phyloP scores from a whole-genome alignment of 306 rosid genomes.

The Sphenostylis stenocarpa region DNA sequence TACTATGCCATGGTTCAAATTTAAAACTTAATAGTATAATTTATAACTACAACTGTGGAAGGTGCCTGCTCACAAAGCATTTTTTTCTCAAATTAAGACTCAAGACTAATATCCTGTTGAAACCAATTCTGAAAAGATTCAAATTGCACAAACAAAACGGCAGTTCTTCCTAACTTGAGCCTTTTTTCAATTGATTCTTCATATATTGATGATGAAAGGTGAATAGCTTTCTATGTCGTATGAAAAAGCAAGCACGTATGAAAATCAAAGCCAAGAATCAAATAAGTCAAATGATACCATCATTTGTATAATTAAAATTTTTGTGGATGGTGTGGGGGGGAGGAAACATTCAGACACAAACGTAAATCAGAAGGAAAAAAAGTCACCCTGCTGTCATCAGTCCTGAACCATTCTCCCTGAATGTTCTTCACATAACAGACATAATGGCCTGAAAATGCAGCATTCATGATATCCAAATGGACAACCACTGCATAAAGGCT shows the following conservation, averaged over 20 bases:
- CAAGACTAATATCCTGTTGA: not conserved
- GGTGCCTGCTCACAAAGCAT: not conserved
- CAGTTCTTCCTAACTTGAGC: not conserved
- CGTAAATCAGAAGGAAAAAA: conserved; percentile 3
- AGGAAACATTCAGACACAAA: not conserved
- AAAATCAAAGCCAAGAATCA: conserved; percentile 18
- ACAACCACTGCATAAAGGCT: conserved; percentile 80
- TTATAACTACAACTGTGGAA: not conserved
- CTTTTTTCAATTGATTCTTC: conserved; percentile 4
- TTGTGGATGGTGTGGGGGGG: not conserved
- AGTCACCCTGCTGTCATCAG: conserved; percentile 70
- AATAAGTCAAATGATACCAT: not conserved
- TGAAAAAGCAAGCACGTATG: not conserved
- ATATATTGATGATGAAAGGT: not conserved
- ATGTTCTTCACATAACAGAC: conserved; percentile 71
- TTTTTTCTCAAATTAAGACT: not conserved
- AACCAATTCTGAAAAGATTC: not conserved
- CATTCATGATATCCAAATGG: conserved; percentile 72
- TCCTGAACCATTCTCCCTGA: conserved; percentile 66
- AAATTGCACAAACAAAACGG: no score
- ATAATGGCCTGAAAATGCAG: conserved; percentile 77
- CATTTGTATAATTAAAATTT: not conserved
- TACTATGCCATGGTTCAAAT: not conserved
- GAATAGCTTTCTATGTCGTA: not conserved
- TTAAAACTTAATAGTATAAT: not conserved